phyloP scores from a whole-genome alignment of 139 green algal species.

The Diplosphaera chodatii region DNA sequence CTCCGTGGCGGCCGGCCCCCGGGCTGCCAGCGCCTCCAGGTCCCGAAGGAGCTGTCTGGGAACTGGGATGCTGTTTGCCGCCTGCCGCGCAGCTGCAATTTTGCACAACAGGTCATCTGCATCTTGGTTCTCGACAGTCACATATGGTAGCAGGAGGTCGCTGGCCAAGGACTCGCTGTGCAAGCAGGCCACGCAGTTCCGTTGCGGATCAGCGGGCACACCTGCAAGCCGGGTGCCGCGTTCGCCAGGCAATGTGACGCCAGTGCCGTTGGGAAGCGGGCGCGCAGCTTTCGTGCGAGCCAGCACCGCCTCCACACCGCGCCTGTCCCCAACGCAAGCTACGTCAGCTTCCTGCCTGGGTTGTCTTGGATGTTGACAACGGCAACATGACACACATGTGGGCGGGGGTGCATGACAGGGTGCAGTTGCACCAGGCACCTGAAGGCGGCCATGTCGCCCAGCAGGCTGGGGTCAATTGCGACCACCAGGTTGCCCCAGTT shows the following conservation, averaged over 20 bases:
- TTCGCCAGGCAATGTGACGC: slow-evolving; percentile 71
- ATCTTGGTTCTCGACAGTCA: no score
- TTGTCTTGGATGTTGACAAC: no score
- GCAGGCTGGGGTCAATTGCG: slow-evolving; percentile 55
- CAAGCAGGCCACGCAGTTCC: not conserved
- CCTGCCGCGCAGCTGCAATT: slow-evolving; percentile 15
- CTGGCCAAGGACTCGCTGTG: no score
- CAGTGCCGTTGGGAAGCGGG: slow-evolving; percentile 37
- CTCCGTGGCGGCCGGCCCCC: slow-evolving; percentile 10
- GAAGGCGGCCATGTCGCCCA: slow-evolving; percentile 30
- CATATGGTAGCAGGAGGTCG: no score
- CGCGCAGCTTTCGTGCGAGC: slow-evolving; percentile 47
- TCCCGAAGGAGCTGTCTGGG: slow-evolving; percentile 46
- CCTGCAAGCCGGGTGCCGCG: slow-evolving; percentile 41
- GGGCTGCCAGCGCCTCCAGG: slow-evolving; percentile 19
- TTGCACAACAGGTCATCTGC: no score
- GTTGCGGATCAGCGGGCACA: not conserved
- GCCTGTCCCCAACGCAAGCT: no score
- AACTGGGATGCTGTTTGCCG: slow-evolving; percentile 37
- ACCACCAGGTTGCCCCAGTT: slow-evolving; percentile 79
- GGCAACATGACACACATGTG: no score
- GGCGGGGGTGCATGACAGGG: no score
- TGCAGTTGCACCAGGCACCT: no score
- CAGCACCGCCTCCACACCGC: slow-evolving; percentile 12
- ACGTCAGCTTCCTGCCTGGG: no score